Evolutionary conservation across 2,329 filamentous ascomycete species (phyloP), one percentile per base, ranked within the genome.

Genomic region (Paracoccidioides lutzii): DNA sequence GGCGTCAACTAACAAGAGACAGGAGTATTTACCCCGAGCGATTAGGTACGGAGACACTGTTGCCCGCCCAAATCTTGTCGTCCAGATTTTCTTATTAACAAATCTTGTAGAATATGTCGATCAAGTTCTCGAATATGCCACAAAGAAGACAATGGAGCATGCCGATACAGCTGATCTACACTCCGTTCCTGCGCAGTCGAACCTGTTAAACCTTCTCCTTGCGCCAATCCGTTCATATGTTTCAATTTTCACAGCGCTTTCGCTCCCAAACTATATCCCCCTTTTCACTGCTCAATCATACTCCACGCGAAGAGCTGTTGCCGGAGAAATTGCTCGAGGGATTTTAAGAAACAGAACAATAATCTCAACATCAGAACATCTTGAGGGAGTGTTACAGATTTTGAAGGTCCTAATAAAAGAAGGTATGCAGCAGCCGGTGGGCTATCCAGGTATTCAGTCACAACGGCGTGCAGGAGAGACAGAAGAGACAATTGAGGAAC

Each of bases 401-500:
- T 76, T 96, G 52, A 88, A 88, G 62, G 93, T 98, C 0, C 76
- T 98, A 40, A 93, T 98, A 68, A 93, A 90, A 64, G 93, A 98
- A 73, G 90, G 91, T 10, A 84, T 87, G 12, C 90, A 95, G 65
- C 77, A 85, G 54, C 83, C 88, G n/a, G 80, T 83, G 49, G 88
- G 88, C 35, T 96, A 96, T 64, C 85, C 90, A 0, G 88, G 88
- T 3, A 82, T 86, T 42, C 82, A 86, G 5, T 73, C 77, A 12
- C 87, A 91, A 66, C 79, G 88, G 60, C 83, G 89, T 59, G 81
- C 82, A 22, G 76, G 81, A 49, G 94, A 98, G 75, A 97, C 93
- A 0, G 93, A 98, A 59, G 94, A 98, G 74, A 97, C 91, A 0
- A 83, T 97, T 65, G 91, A 98, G 71, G 93, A 98, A 73, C 93